Percentiles rank a stretch among this genome's conserved stretches.
These are phyloP conservation scores for Talaromyces trachyspermus DNA, from an alignment of 495 filamentous ascomycete species.

Conservation along the genomic window DNA sequence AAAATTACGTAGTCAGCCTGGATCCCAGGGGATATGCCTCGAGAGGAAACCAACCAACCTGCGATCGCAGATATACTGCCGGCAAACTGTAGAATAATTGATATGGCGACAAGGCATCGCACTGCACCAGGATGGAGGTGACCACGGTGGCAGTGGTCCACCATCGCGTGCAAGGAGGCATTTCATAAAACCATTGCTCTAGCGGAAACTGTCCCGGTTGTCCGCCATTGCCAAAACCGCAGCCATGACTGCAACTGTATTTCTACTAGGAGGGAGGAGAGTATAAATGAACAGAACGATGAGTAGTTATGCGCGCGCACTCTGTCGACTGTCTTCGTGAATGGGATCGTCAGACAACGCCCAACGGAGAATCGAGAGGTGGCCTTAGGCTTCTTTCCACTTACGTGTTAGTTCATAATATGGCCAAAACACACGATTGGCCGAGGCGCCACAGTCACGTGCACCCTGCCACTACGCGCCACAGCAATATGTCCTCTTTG, in stretches of 20 bases:
- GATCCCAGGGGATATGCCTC: conserved; percentile 2
- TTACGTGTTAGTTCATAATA: too few relatives aligned
- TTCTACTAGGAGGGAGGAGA: background rate
- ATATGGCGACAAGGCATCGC: conserved; percentile 80
- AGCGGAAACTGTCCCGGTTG: conserved; percentile 67
- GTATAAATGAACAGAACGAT: too few relatives aligned
- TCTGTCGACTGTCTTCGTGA: too few relatives aligned
- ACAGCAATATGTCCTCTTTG: conserved; percentile 4
- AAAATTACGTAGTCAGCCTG: conserved; percentile 14
- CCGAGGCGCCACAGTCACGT: conserved; percentile 2
- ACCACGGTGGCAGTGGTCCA: conserved; percentile 92
- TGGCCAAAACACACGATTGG: too few relatives aligned
- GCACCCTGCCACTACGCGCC: background rate
- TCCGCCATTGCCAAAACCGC: conserved; percentile 45
- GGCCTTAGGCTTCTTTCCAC: too few relatives aligned
- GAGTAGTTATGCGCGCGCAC: too few relatives aligned
- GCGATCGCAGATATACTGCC: conserved; percentile 79
- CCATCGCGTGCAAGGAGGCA: conserved; percentile 89
- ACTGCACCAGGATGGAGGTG: conserved; percentile 88
- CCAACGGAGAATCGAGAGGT: too few relatives aligned
- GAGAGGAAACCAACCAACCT: conserved; percentile 46
- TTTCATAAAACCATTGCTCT: conserved; percentile 96
- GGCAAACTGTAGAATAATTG: conserved; percentile 96
- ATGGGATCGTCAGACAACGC: conserved; percentile 6
- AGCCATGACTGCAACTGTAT: conserved; percentile 23